Percentiles rank a stretch among this genome's conserved stretches.
Evolutionary conservation across 139 green algal species (phyloP).

Genomic region (Zygnema cylindricum): DNA sequence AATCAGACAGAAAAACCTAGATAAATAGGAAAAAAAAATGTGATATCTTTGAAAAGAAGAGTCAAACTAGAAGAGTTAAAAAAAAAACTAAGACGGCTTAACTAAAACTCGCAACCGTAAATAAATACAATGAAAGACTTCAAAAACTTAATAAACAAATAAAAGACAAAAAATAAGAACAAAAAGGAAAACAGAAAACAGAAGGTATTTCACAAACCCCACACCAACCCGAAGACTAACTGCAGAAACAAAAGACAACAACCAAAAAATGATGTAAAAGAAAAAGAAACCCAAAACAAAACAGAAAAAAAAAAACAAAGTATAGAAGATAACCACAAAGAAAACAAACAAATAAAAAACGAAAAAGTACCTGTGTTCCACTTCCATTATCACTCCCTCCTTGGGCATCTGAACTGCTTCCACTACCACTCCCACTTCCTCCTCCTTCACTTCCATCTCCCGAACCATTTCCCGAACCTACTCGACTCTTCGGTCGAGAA

Average conservation of each 20-base stretch:
- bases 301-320: neutral
- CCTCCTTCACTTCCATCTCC: conserved; percentile 33
- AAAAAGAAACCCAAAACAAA: neutral
- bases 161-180: too few relatives aligned
- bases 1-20: too few relatives aligned
- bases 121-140: too few relatives aligned
- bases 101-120: too few relatives aligned
- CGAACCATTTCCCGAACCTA: neutral
- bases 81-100: too few relatives aligned
- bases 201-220: too few relatives aligned
- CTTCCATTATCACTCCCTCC: conserved; percentile 54
- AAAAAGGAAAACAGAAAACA: too few relatives aligned
- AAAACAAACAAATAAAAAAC: neutral
- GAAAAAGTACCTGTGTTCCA: conserved; percentile 45
- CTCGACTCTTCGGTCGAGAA: neutral
- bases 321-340: neutral
- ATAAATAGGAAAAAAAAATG: too few relatives aligned
- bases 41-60: too few relatives aligned
- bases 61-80: too few relatives aligned
- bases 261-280: neutral
- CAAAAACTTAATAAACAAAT: too few relatives aligned
- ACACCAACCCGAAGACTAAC: too few relatives aligned
- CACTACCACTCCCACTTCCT: neutral
- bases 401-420: conserved; percentile 24
- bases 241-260: neutral